phyloP scores from a whole-genome alignment of 2,329 filamentous ascomycete species.

The Phialophora macrospora region DNA sequence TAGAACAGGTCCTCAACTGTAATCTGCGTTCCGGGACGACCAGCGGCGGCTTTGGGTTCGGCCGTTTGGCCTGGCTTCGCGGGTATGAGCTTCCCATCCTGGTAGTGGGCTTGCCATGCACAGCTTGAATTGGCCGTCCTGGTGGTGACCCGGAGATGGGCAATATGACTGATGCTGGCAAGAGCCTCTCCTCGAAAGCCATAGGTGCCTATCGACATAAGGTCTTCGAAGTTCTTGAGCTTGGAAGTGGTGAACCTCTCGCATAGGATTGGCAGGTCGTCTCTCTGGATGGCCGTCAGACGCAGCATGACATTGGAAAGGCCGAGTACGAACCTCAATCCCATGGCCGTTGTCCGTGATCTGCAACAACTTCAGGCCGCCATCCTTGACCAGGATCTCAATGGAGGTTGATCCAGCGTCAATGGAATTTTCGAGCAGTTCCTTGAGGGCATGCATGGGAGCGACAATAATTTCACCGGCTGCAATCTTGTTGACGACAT shows the following conservation, averaged over 20 bases:
- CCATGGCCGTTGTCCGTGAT: constrained; percentile 97
- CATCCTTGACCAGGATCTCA: constrained; percentile 91
- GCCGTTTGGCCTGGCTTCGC: constrained; percentile 84
- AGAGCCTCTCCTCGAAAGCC: constrained; percentile 97
- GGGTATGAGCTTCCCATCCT: constrained; percentile 78
- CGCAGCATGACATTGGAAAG: background rate
- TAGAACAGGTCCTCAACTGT: constrained; percentile 97
- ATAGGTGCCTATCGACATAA: constrained; percentile 88
- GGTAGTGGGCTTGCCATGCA: constrained; percentile 89
- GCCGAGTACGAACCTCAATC: constrained; percentile 71
- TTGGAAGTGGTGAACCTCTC: constrained; percentile 98
- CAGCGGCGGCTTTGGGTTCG: constrained; percentile 86
- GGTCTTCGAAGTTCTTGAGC: constrained; percentile 88
- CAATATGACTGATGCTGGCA: constrained; percentile 97
- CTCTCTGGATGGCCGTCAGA: constrained; percentile 63
- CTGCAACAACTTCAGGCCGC: constrained; percentile 90
- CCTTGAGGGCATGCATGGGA: constrained; percentile 93
- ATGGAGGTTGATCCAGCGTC: constrained; percentile 93
- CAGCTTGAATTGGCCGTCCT: constrained; percentile 85
- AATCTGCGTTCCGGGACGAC: constrained; percentile 89
- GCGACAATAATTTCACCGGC: constrained; percentile 98
- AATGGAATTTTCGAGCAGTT: constrained; percentile 94
- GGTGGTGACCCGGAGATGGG: constrained; percentile 92
- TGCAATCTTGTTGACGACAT: constrained; percentile 98
- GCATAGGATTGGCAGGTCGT: constrained; percentile 88